phyloP scores from a whole-genome alignment of 2,329 filamentous ascomycete species.

The Colletotrichum cuscutae region DNA sequence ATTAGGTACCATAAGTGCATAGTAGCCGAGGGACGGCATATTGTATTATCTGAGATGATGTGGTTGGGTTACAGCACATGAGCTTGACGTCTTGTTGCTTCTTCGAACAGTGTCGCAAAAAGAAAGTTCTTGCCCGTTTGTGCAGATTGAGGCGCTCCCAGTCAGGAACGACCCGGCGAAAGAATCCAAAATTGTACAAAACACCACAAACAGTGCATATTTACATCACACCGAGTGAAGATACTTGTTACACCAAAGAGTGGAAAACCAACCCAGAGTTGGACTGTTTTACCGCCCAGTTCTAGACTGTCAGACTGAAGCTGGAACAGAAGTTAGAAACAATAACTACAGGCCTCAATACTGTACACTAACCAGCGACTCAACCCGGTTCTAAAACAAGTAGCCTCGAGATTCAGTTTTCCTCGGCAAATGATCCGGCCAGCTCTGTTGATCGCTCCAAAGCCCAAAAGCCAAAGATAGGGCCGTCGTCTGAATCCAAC shows the following conservation, averaged over 20 bases:
- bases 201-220: too few relatives aligned
- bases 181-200: too few relatives aligned
- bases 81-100: constrained; percentile 7
- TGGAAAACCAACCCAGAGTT: not conserved
- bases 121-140: not conserved
- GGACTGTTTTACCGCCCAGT: not conserved
- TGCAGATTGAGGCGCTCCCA: not conserved
- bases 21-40: not conserved
- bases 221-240: too few relatives aligned
- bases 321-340: not conserved
- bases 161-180: too few relatives aligned
- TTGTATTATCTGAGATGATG: not conserved
- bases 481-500: not conserved
- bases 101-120: not conserved
- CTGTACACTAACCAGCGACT: not conserved
- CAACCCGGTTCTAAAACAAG: not conserved
- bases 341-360: not conserved
- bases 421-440: not conserved
- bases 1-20: too few relatives aligned
- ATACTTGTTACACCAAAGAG: not conserved
- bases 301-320: not conserved
- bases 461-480: not conserved
- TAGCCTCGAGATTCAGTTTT: not conserved
- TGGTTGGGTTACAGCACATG: constrained; percentile 21
- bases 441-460: not conserved